phyloP scores from a whole-genome alignment of 805 yeast species.

The Tetrapisispora pingtungensis region DNA sequence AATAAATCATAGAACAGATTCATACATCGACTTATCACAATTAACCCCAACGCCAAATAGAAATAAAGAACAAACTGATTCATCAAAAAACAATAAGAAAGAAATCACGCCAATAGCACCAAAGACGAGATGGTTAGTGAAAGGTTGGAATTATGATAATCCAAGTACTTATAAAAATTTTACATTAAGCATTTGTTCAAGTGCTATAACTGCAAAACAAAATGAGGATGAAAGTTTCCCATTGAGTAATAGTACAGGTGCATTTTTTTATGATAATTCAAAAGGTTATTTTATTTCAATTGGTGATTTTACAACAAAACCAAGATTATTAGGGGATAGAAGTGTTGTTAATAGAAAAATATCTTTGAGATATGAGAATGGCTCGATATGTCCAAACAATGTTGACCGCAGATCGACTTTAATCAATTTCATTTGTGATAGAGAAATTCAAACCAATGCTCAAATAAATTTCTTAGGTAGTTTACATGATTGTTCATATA shows the following conservation, averaged over 20 bases:
- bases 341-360: conserved; percentile 36
- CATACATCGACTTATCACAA: conserved; percentile 26
- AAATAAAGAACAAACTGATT: conserved; percentile 1
- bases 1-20: conserved; percentile 23
- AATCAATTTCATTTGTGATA: conserved; percentile 67
- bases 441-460: conserved; percentile 58
- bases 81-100: conserved; percentile 2
- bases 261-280: conserved; percentile 39
- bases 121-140: conserved; percentile 44
- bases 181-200: conserved; percentile 61
- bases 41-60: conserved; percentile 24
- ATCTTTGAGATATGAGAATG: conserved; percentile 58
- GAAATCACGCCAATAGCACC: conserved; percentile 5
- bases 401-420: conserved; percentile 51
- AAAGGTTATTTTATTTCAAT: conserved; percentile 33
- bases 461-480: conserved; percentile 61
- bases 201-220: conserved; percentile 32
- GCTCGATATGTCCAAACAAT: conserved; percentile 52
- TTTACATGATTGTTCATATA: conserved; percentile 66
- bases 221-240: conserved; percentile 11
- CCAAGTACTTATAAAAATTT: conserved; percentile 49
- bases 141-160: conserved; percentile 51
- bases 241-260: conserved; percentile 36
- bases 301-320: conserved; percentile 52
- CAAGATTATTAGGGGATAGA: conserved; percentile 50